A percentile compares a stretch with the other conserved stretches of the same genome.
Conservation (phyloP, 2,329 filamentous ascomycete genomes). For the Sclerotinia nivalis region DNA sequence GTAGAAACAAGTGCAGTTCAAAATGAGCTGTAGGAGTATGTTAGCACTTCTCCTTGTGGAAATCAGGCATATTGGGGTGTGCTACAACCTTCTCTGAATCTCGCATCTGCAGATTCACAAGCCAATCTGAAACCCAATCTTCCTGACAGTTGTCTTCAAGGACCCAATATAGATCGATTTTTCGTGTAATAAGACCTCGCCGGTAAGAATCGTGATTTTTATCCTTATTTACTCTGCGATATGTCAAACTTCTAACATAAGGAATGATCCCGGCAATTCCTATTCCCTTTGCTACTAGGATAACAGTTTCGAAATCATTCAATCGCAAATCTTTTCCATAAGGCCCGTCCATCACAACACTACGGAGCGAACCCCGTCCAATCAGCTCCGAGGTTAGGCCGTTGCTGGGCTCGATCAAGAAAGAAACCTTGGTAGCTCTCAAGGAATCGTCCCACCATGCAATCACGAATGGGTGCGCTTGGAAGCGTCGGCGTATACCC, state of each 20-base stretch:
- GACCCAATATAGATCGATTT: constrained; percentile 20
- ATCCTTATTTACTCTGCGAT: background rate
- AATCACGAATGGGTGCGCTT: constrained; percentile 26
- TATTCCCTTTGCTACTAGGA: constrained; percentile 31
- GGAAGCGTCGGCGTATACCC: background rate
- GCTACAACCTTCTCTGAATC: background rate
- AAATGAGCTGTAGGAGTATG: background rate
- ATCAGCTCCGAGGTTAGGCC: constrained; percentile 14
- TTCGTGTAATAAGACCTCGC: constrained; percentile 7
- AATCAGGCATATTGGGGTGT: too few relatives aligned
- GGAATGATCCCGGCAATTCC: constrained; percentile 30
- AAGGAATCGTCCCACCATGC: constrained; percentile 24
- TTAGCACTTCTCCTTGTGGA: too few relatives aligned
- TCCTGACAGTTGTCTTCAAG: constrained; percentile 19
- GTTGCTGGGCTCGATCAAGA: constrained; percentile 21
- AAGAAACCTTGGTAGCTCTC: constrained; percentile 17
- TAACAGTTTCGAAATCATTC: constrained; percentile 28
- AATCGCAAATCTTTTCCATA: constrained; percentile 28
- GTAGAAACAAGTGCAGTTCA: background rate
- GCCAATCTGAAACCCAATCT: constrained; percentile 14
- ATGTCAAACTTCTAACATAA: constrained; percentile 21
- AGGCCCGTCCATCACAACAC: constrained; percentile 26
- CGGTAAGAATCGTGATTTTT: background rate
- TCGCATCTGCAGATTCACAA: background rate
- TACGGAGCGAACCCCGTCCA: background rate